phyloP scores from a whole-genome alignment of 495 filamentous ascomycete genomes.

The Aspergillus nanangensis region DNA sequence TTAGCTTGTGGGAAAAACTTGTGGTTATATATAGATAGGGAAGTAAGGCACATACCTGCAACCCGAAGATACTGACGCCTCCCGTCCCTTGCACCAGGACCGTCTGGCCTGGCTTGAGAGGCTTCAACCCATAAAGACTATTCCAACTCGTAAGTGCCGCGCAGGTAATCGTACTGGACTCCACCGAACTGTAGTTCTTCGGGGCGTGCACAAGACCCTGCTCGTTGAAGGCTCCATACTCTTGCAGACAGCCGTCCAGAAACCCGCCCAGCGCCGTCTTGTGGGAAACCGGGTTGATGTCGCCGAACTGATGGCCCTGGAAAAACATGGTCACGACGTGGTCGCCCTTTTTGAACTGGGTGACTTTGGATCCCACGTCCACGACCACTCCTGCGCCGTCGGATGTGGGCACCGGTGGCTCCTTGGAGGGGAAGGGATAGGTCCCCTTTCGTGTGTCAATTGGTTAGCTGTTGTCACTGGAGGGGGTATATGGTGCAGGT shows the following conservation, averaged over 20 bases:
- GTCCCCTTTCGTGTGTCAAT: not conserved
- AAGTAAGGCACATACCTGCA: too few relatives aligned
- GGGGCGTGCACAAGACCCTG: not conserved
- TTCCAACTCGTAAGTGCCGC: slow-evolving; percentile 32
- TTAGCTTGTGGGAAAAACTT: not conserved
- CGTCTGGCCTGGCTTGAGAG: slow-evolving; percentile 50
- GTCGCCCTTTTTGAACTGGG: not conserved
- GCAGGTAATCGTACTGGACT: slow-evolving; percentile 44
- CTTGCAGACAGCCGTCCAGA: not conserved
- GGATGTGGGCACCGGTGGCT: not conserved
- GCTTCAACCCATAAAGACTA: slow-evolving; percentile 31
- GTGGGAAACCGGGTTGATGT: not conserved
- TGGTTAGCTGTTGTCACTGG: not conserved
- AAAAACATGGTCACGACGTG: not conserved
- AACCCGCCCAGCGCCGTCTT: not conserved
- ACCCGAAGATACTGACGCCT: slow-evolving; percentile 59
- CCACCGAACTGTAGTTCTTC: not conserved
- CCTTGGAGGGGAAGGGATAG: not conserved
- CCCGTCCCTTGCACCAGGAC: slow-evolving; percentile 65
- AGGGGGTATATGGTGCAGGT: not conserved
- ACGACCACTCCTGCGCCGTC: slow-evolving; percentile 2
- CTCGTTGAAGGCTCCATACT: slow-evolving; percentile 3
- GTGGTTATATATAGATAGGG: too few relatives aligned
- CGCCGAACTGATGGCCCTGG: not conserved
- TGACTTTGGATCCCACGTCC: not conserved